Conservation (phyloP, 202 grass and related monocot species). For the Digitaria exilis region DNA sequence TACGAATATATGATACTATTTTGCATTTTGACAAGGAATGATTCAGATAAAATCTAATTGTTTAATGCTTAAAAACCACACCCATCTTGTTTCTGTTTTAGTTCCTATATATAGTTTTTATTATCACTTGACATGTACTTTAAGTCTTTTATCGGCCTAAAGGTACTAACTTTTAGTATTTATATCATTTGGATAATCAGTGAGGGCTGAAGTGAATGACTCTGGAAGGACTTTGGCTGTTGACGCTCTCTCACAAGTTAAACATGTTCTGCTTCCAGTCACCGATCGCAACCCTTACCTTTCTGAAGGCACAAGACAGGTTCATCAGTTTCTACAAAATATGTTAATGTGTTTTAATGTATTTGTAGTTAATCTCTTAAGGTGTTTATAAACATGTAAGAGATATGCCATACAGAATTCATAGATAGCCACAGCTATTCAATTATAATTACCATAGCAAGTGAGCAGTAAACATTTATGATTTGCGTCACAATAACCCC, state of each 20-base stretch:
- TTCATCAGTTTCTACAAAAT: slow-evolving; percentile 33
- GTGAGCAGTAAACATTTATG: neutral
- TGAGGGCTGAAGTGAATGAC: slow-evolving; percentile 74
- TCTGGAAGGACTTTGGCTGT: slow-evolving; percentile 58
- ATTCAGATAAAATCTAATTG: neutral
- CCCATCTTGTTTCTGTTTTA: neutral
- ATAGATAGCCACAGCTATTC: neutral
- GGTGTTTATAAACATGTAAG: neutral
- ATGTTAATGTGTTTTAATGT: neutral
- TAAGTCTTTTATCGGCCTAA: slow-evolving; percentile 7
- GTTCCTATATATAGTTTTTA: neutral
- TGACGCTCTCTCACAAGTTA: slow-evolving; percentile 79
- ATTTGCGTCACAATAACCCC: neutral
- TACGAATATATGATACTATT: neutral
- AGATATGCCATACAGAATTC: neutral
- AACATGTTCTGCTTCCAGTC: slow-evolving; percentile 91
- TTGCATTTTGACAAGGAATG: neutral
- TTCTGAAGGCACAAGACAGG: slow-evolving; percentile 97
- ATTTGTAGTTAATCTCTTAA: neutral
- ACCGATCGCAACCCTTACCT: slow-evolving; percentile 92
- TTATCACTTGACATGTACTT: neutral
- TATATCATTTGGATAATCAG: slow-evolving; percentile 46
- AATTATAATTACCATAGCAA: neutral
- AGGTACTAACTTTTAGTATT: neutral
- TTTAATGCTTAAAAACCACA: neutral